These are phyloP conservation scores for Xylaria palmicola DNA, from an alignment of 495 filamentous ascomycete species.

Conservation along the genomic window DNA sequence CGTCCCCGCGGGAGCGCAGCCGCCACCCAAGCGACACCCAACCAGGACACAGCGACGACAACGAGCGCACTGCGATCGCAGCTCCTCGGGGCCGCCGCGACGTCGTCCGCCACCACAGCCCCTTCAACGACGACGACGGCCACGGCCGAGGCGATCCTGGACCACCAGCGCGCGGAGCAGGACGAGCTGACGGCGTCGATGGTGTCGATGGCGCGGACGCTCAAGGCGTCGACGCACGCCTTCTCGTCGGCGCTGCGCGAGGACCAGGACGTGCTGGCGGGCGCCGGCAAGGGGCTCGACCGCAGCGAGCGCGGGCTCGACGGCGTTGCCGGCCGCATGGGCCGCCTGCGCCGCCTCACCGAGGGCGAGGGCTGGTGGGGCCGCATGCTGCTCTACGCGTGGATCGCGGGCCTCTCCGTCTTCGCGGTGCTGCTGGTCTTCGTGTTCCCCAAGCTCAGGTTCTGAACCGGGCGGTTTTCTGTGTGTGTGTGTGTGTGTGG, in stretches of 20 bases:
- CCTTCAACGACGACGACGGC: slow-evolving; percentile 36
- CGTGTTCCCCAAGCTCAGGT: slow-evolving; percentile 80
- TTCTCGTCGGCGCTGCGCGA: slow-evolving; percentile 70
- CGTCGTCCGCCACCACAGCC: slow-evolving; percentile 19
- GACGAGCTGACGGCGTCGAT: slow-evolving; percentile 81
- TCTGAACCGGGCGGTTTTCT: too few species aligned
- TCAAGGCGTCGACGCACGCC: slow-evolving; percentile 70
- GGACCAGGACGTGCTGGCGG: slow-evolving; percentile 67
- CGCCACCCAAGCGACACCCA: slow-evolving; percentile 18
- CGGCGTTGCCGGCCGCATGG: slow-evolving; percentile 71
- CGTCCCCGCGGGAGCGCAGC: slow-evolving; percentile 22
- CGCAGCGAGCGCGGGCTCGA: slow-evolving; percentile 72
- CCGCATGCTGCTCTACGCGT: slow-evolving; percentile 76
- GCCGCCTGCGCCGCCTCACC: slow-evolving; percentile 66
- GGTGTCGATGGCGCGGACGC: slow-evolving; percentile 68
- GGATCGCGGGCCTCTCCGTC: slow-evolving; percentile 77
- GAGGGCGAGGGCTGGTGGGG: slow-evolving; percentile 90
- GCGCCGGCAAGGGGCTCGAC: slow-evolving; percentile 72
- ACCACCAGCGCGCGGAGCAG: slow-evolving; percentile 74
- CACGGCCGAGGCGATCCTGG: slow-evolving; percentile 65
- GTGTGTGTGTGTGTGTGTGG: too few species aligned
- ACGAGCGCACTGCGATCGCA: slow-evolving; percentile 30
- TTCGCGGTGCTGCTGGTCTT: slow-evolving; percentile 73
- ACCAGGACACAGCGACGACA: slow-evolving; percentile 23
- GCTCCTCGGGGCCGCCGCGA: slow-evolving; percentile 36